A percentile compares a stretch with the other conserved stretches of the same genome.
phyloP scores from a whole-genome alignment of 2,329 filamentous ascomycete genomes.

The Alternaria angustiovoidea region DNA sequence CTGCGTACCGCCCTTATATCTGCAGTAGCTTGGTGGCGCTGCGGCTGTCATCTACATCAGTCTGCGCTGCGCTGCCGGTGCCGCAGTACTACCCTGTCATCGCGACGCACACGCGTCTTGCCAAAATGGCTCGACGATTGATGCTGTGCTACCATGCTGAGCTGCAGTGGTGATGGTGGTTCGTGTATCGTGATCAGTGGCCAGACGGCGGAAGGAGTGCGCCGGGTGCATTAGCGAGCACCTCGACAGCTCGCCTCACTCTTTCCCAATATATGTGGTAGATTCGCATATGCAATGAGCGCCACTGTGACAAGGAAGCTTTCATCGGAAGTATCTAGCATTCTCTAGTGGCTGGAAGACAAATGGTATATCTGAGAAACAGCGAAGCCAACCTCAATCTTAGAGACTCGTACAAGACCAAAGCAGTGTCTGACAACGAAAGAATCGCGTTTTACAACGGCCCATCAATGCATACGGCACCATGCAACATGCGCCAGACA shows the following conservation, averaged over 20 bases:
- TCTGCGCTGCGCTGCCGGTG: background rate
- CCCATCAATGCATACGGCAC: conserved; percentile 35
- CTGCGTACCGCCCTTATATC: conserved; percentile 13
- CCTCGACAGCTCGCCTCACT: conserved; percentile 29
- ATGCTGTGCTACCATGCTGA: conserved; percentile 18
- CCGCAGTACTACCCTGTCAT: conserved; percentile 6
- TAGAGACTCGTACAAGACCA: background rate
- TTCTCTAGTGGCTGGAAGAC: background rate
- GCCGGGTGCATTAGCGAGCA: conserved; percentile 11
- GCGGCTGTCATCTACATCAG: conserved; percentile 1
- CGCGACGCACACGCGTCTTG: conserved; percentile 13
- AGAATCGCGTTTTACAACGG: conserved; percentile 28
- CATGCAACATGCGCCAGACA: conserved; percentile 33
- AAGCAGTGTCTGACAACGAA: conserved; percentile 4
- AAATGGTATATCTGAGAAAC: conserved; percentile 26
- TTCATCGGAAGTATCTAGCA: background rate
- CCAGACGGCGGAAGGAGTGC: conserved; percentile 17
- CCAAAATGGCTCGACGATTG: conserved; percentile 3
- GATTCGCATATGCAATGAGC: background rate
- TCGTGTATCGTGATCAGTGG: conserved; percentile 31
- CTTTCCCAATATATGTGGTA: conserved; percentile 1
- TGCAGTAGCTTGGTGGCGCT: conserved; percentile 7
- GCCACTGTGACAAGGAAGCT: background rate
- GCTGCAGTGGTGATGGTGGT: conserved; percentile 25
- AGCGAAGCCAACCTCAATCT: conserved; percentile 2